phyloP scores from a whole-genome alignment of 768 basidiomycete genomes.

The Nidula microcarpa region DNA sequence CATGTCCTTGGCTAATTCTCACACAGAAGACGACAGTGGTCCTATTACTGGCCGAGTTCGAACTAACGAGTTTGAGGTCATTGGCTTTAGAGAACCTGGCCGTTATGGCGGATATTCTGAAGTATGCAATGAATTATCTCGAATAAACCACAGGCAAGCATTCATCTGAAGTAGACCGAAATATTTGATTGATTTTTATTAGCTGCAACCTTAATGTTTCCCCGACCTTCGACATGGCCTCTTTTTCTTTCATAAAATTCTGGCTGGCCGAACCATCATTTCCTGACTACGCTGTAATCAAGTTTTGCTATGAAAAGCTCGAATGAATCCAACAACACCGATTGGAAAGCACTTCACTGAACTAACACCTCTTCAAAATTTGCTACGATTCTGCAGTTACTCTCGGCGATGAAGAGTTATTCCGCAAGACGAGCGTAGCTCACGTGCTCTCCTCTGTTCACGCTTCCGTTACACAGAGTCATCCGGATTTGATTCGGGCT shows the following conservation, averaged over 20 bases:
- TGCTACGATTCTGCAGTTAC: no score
- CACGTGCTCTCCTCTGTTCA: no score
- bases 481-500: no score
- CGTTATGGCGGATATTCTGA: neutral
- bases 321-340: no score
- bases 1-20: constrained; percentile 25
- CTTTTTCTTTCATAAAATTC: neutral
- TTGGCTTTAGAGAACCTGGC: neutral
- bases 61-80: neutral
- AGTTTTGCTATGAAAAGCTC: no score
- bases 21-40: constrained; percentile 26
- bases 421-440: no score
- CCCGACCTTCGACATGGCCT: neutral
- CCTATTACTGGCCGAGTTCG: constrained; percentile 23
- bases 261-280: no score
- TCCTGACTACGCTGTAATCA: no score
- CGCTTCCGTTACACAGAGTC: no score
- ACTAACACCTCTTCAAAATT: no score
- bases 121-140: neutral
- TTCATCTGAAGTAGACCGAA: neutral
- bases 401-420: no score
- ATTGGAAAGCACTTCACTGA: no score
- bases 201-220: neutral
- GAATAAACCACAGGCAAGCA: neutral
- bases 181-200: neutral